Conservation (phyloP, 257 asterid species). For the Solanum rostratum region DNA sequence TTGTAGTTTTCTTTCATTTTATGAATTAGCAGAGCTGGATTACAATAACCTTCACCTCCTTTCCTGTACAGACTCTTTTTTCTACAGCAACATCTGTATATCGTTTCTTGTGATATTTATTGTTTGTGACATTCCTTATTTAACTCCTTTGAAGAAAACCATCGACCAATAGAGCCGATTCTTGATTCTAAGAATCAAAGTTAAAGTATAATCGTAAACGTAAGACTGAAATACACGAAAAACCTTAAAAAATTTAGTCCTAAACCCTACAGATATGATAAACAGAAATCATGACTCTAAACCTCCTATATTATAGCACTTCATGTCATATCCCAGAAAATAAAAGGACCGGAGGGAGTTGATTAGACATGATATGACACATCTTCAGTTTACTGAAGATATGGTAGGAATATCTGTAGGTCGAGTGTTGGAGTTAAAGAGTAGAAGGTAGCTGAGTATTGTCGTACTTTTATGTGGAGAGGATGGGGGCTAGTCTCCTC, state of each 20-base stretch:
- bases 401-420: not conserved
- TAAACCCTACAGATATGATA: not conserved
- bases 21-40: not conserved
- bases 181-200: not conserved
- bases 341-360: not conserved
- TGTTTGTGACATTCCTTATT: not conserved
- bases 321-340: not conserved
- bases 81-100: not conserved
- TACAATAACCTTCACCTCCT: not conserved
- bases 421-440: not conserved
- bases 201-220: not conserved
- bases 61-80: not conserved
- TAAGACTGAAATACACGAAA: not conserved
- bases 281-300: not conserved
- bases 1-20: not conserved
- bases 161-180: not conserved
- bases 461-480: not conserved
- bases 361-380: too few species aligned
- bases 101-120: not conserved
- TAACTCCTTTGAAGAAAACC: not conserved
- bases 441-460: not conserved
- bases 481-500: not conserved
- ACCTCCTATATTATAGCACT: not conserved
- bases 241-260: not conserved
- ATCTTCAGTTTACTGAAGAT: not conserved